Evolutionary conservation across 345 rosid genomes (phyloP), one percentile per base, ranked within the genome.

Genomic region (Abelmoschus esculentus): DNA sequence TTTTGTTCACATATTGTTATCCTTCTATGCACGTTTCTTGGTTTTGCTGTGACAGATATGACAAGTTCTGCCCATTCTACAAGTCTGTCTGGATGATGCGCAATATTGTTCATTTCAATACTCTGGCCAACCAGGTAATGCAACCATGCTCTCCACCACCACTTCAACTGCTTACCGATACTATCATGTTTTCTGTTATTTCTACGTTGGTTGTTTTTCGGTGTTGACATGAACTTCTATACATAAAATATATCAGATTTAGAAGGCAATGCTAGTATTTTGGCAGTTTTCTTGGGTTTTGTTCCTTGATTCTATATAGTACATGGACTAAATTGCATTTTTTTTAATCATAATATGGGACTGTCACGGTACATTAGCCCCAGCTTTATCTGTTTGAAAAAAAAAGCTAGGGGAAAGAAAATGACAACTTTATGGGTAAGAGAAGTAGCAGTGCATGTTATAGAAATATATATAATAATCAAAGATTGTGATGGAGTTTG

Each of bases 31-130:
- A 49, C 18, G 2, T 54, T 54, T 11, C 55, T 75, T 56, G 76
- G 50, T 61, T 34, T 76, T 73, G 40, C 62, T 75, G 64, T 15
- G 69, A 53, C 85, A 90, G 99, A 73, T 96, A 96, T 61, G 99
- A 92, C 80, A 96, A 96, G 66, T 96, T 82, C 84, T 96, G 99
- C 73, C 99, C 99, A 49, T 96, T 96, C 83, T 96, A 92, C 95
- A 96, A 96, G 80, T 92, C 98, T 26, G 95, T 96, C 62, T 96
- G 99, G 99, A 89, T 96, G 99, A 96, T 96, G 99, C 99, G 98
- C 77, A 96, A 96, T 86, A 96, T 96, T 32, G 86, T 96, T 69
- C 99, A 92, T 82, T 96, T 86, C 85, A 90, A 76, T 84, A 87
- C 86, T 80, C 79, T 96, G 85, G 96, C 99, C 80, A 96, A 96